Evolutionary conservation across 1,284 basidiomycete species (phyloP), one percentile per base, ranked within the genome.

Genomic region (Ganoderma multipileum): DNA sequence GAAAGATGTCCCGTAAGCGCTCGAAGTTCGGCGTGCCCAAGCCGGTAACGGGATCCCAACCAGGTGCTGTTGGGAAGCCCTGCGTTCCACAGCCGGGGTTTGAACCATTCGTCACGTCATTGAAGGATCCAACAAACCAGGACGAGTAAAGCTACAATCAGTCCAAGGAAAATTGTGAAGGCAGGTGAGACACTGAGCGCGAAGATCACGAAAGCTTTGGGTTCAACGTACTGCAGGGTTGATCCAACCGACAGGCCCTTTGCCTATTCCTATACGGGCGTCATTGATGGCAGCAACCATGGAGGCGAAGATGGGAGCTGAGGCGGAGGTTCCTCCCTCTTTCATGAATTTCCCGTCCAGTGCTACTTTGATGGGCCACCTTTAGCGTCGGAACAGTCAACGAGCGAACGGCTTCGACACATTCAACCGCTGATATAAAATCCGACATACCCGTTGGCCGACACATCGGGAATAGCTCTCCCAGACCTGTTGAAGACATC

Each of bases 211-310:
- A 33, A 28, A 47, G n/a, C n/a, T 8, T 47, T 33, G 33, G 33
- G 38, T 60, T 7, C 7, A 18, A 64, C 67, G 33, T 60, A 73
- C 72, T 7, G 71, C 72, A 6, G 87, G 88, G 74, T 91, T 90
- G 62, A 90, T 79, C 78, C 89, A 90, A 0, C 88, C 89, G 4
- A 90, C 79, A 16, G 85, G 64, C 4, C 80, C 67, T 70, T 82
- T 83, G 0, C 84, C 82, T 1, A 76, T 76, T 3, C 76, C 77
- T 14, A 87, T 72, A 23, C 85, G 82, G 0, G 83, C 86, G 72
- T 92, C 90, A 71, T 92, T 92, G 64, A 91, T 77, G 68, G 91
- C 82, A 0, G 87, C 81, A 3, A 91, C 74, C 63, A 91, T 78
- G 1, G 80, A 84, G 20, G 86, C 83, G 68, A 89, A 68, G 38